Base-by-base conservation (phyloP, 495 filamentous ascomycete genomes). In the Penicillium chermesinum region DNA sequence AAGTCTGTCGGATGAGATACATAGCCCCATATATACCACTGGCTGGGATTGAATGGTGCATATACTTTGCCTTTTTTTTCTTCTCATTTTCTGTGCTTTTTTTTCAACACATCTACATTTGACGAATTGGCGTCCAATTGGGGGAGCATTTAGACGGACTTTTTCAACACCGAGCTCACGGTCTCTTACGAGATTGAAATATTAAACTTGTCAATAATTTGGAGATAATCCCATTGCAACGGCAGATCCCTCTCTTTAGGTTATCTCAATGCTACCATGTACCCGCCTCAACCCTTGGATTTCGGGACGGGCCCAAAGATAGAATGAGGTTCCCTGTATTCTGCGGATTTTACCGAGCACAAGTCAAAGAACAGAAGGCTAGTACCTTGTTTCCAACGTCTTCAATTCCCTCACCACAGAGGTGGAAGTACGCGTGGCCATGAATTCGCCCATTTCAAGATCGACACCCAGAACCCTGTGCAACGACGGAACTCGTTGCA, bases 11-110 rank as follows among this genome's bases (percentile, higher is more conserved):
- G 17, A 14, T 18, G 38, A 44, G 15, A 46, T 40, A 22, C 44
- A 45, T 46, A 40, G 44, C 27, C 14, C 34, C 43, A 50, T 41
- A 54, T 48, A 57, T 61, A 61, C 32, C 9, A 35, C 14, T 30
- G 25, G 25, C 25, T 16, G 12, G 33, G 10, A 36, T 38, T 34
- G 21, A 49, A 4, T 30, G 25, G 25, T 5, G 25, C 25, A 30
- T 30, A n/a, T n/a, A n/a, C n/a, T n/a, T n/a, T n/a, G 7, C 30
- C 30, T 33, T 7, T 33, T 33, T 30, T 30, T 30, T 30, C 10
- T 10, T 30, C 10, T 30, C 4, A 10, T 30, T 30, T 30, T 10
- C 10, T 30, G 25, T 5, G 25, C 25, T 30, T 4, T 30, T 4
- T 30, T 37, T 37, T 37, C 35, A 37, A 37, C 35, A 37, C 15